Evolutionary conservation across 768 basidiomycete genomes (phyloP).

Genomic region (Thelephora aurantiotincta): DNA sequence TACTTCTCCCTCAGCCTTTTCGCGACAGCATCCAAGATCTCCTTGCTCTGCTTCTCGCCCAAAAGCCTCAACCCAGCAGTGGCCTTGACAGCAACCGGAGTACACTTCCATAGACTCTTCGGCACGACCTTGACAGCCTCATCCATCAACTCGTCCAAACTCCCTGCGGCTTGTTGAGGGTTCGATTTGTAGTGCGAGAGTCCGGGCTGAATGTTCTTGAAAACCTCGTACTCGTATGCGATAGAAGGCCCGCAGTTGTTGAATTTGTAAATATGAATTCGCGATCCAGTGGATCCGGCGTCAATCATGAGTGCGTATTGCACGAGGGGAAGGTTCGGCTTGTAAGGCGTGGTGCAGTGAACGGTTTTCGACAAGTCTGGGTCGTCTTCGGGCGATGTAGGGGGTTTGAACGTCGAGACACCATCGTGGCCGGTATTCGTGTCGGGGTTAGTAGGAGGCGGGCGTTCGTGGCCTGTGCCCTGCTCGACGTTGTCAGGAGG

Average conservation of each 20-base stretch:
- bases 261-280: constrained; percentile 99
- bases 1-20: constrained; percentile 39
- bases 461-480: too few species aligned
- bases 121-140: constrained; percentile 76
- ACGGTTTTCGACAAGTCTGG: constrained; percentile 61
- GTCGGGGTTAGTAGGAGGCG: too few species aligned
- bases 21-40: constrained; percentile 67
- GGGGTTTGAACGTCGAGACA: constrained; percentile 14
- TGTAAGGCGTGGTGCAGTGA: constrained; percentile 48
- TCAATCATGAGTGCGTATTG: constrained; percentile 97
- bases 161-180: constrained; percentile 61
- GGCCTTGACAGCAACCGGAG: constrained; percentile 85
- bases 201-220: constrained; percentile 71
- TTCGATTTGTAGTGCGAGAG: constrained; percentile 47
- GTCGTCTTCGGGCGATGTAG: constrained; percentile 57
- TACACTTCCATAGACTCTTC: constrained; percentile 43
- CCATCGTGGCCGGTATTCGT: constrained; percentile 2
- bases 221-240: constrained; percentile 85
- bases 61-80: constrained; percentile 79
- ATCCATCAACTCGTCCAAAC: constrained; percentile 66
- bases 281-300: constrained; percentile 92
- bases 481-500: too few species aligned
- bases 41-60: constrained; percentile 42
- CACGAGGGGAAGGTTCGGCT: constrained; percentile 40
- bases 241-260: constrained; percentile 72